A percentile compares a stretch with the other conserved stretches of the same genome.
Evolutionary conservation across 345 rosid genomes (phyloP).

Genomic region (Conringia planisiliqua): DNA sequence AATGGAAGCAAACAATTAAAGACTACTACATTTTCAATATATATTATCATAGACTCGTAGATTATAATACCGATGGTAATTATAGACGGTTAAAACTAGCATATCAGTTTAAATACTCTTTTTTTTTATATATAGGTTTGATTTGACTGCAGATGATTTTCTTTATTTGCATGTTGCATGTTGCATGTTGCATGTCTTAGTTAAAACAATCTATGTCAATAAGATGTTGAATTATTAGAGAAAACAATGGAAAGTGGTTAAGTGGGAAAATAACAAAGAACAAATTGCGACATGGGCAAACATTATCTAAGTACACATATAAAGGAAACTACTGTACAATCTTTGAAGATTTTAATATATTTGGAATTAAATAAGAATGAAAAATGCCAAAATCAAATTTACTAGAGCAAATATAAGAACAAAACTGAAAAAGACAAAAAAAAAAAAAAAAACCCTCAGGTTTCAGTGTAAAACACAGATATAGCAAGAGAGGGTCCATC

Average conservation of each 20-base stretch:
- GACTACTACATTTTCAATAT: not conserved
- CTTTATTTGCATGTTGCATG: not conserved
- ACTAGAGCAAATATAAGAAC: conserved; percentile 22
- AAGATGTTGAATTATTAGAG: conserved; percentile 20
- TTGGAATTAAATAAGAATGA: not conserved
- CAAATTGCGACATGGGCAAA: conserved; percentile 26
- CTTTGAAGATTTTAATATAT: not conserved
- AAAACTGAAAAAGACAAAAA: conserved; percentile 31
- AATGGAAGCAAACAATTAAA: not conserved
- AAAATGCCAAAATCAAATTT: conserved; percentile 11
- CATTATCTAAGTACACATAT: conserved; percentile 8
- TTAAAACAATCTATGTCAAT: not conserved
- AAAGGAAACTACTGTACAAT: not conserved
- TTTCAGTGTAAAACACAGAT: conserved; percentile 35
- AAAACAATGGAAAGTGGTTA: conserved; percentile 31
- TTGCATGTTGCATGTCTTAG: conserved; percentile 20
- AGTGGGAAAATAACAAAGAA: conserved; percentile 33
- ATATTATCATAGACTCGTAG: not conserved
- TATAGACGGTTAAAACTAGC: not conserved
- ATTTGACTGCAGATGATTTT: not conserved
- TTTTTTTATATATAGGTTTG: not conserved
- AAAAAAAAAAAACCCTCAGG: conserved; percentile 14
- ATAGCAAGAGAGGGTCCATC: conserved; percentile 30
- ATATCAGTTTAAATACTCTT: not conserved
- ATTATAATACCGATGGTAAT: not conserved